phyloP scores from a whole-genome alignment of 371 early-diverging fungal species.

The Basidiobolus meristosporus region DNA sequence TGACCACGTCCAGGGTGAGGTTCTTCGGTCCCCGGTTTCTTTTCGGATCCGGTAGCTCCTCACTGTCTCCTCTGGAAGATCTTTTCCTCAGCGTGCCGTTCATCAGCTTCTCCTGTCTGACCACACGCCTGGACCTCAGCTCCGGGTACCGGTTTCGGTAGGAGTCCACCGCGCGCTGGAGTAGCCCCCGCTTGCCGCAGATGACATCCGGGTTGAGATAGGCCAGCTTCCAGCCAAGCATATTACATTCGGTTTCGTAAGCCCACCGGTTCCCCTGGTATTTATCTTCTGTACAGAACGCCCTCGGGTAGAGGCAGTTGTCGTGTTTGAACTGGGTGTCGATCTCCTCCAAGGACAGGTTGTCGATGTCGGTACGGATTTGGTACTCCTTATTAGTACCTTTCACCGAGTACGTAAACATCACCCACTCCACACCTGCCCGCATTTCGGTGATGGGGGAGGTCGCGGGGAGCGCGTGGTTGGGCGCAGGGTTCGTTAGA shows the following conservation, averaged over 20 bases:
- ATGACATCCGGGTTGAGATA: slow-evolving; percentile 67
- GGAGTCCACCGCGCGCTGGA: slow-evolving; percentile 90
- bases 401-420: slow-evolving; percentile 46
- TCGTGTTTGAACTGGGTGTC: slow-evolving; percentile 50
- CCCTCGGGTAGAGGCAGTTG: slow-evolving; percentile 80
- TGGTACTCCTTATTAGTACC: slow-evolving; percentile 39
- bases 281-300: slow-evolving; percentile 34
- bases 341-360: slow-evolving; percentile 27
- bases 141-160: slow-evolving; percentile 76
- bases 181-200: slow-evolving; percentile 72
- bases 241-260: slow-evolving; percentile 83
- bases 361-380: slow-evolving; percentile 62
- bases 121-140: slow-evolving; percentile 57
- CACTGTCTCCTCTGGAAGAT: too few species aligned
- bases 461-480: slow-evolving; percentile 18
- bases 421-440: slow-evolving; percentile 49
- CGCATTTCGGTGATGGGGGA: slow-evolving; percentile 21
- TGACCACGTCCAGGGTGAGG: slow-evolving; percentile 22
- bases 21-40: slow-evolving; percentile 18
- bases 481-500: slow-evolving; percentile 4
- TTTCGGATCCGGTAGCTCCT: too few species aligned
- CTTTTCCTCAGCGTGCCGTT: too few species aligned
- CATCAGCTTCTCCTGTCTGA: slow-evolving; percentile 57
- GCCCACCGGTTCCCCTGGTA: slow-evolving; percentile 87
- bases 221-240: slow-evolving; percentile 76